phyloP scores from a whole-genome alignment of 169 alveolate genomes.

The Eimeria brunetti region DNA sequence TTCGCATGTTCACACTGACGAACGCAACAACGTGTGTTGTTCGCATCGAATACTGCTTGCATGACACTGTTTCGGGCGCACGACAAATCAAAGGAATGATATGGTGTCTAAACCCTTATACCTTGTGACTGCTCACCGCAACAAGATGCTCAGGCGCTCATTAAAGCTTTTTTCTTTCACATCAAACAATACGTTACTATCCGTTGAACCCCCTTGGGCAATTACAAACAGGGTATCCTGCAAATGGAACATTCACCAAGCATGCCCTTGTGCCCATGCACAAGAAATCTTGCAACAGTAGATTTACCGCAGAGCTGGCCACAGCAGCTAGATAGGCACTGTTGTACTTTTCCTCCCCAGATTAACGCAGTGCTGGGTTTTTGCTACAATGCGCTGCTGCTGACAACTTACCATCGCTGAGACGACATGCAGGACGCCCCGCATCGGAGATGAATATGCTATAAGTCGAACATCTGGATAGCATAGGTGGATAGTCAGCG shows the following conservation, averaged over 20 bases:
- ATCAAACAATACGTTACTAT: slow-evolving; percentile 42
- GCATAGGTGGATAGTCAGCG: slow-evolving; percentile 58
- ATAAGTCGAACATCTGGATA: slow-evolving; percentile 74
- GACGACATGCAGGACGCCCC: slow-evolving; percentile 69
- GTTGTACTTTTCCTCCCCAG: neutral
- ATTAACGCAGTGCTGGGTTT: neutral
- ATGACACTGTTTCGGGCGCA: neutral
- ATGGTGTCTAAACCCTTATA: neutral
- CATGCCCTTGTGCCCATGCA: neutral
- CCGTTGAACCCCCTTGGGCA: slow-evolving; percentile 54
- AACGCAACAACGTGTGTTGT: neutral
- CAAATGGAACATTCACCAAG: neutral
- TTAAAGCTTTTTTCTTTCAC: slow-evolving; percentile 66
- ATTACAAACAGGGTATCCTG: slow-evolving; percentile 78
- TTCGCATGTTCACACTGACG: neutral
- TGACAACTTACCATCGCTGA: slow-evolving; percentile 65
- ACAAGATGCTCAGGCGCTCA: slow-evolving; percentile 77
- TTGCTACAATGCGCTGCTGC: neutral
- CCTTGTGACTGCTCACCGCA: slow-evolving; percentile 29
- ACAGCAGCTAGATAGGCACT: neutral
- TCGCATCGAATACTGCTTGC: neutral
- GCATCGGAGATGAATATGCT: slow-evolving; percentile 62
- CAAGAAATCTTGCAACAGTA: neutral
- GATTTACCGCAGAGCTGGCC: neutral
- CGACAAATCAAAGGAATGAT: neutral